Conservation (phyloP, 306 rosid genomes). For the Cucurbita argyrosperma region DNA sequence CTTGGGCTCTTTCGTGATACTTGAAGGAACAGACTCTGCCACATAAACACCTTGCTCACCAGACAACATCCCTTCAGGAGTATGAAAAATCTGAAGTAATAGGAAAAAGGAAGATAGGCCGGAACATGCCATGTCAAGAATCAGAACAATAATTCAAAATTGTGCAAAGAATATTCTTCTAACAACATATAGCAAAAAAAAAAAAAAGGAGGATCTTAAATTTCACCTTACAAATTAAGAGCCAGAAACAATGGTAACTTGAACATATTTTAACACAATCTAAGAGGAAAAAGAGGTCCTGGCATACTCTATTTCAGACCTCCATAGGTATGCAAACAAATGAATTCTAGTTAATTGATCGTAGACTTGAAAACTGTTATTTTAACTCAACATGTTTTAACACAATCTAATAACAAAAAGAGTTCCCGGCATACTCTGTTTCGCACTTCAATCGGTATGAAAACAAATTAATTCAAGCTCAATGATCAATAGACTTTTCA, state of each 20-base stretch:
- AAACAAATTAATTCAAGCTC: background rate
- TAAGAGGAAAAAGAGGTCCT: background rate
- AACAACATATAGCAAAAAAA: background rate
- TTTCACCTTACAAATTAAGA: background rate
- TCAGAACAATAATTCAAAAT: background rate
- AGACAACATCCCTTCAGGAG: conserved; percentile 90
- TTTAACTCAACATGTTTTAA: too few species aligned
- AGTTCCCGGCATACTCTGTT: too few species aligned
- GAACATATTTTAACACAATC: background rate
- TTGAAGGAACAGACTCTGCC: conserved; percentile 65
- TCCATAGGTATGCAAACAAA: background rate
- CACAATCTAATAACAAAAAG: too few species aligned
- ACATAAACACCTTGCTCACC: conserved; percentile 83
- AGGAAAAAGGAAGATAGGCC: background rate
- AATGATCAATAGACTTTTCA: background rate
- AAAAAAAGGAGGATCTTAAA: background rate
- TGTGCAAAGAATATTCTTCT: background rate
- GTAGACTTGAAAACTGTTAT: background rate
- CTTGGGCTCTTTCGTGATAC: conserved; percentile 74
- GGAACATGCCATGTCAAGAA: background rate
- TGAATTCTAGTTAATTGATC: background rate
- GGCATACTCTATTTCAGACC: background rate
- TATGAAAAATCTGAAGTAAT: conserved; percentile 53
- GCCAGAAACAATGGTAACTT: background rate
- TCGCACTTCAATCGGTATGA: too few species aligned